phyloP scores from a whole-genome alignment of 2,329 filamentous ascomycete genomes.

The Gliomastix tumulicola region DNA sequence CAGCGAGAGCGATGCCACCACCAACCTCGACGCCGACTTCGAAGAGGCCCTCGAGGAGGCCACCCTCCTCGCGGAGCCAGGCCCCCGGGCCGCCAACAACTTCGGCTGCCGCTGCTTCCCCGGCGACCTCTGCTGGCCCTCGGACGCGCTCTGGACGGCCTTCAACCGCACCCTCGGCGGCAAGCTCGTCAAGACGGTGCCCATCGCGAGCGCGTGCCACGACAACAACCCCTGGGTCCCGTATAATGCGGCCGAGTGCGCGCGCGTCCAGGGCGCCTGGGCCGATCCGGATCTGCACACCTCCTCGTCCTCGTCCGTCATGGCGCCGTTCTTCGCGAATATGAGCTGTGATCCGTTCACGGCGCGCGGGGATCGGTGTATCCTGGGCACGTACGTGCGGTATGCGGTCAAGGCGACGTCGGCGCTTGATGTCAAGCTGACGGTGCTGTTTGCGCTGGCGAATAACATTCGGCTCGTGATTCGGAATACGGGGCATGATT shows the following conservation, averaged over 20 bases:
- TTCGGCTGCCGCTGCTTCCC: constrained; percentile 45
- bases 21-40: too few species aligned
- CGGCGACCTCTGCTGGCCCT: constrained; percentile 48
- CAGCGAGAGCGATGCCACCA: too few species aligned
- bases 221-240: too few species aligned
- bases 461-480: constrained; percentile 27
- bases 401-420: constrained; percentile 25
- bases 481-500: constrained; percentile 21
- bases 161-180: constrained; percentile 46
- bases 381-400: constrained; percentile 28
- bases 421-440: constrained; percentile 19
- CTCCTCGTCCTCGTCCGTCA: constrained; percentile 9
- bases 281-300: constrained; percentile 1
- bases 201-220: constrained; percentile 47
- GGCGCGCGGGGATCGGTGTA: constrained; percentile 26
- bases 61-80: too few species aligned
- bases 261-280: constrained; percentile 25
- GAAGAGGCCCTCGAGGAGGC: too few species aligned
- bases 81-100: too few species aligned
- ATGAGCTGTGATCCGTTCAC: constrained; percentile 22
- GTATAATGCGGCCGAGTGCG: constrained; percentile 37
- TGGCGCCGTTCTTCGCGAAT: constrained; percentile 21
- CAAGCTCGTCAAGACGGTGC: constrained; percentile 42
- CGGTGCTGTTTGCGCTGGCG: constrained; percentile 27
- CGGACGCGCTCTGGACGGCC: constrained; percentile 30